Evolutionary conservation across 2,329 filamentous ascomycete species (phyloP).

Genomic region (Aspergillus jensenii): DNA sequence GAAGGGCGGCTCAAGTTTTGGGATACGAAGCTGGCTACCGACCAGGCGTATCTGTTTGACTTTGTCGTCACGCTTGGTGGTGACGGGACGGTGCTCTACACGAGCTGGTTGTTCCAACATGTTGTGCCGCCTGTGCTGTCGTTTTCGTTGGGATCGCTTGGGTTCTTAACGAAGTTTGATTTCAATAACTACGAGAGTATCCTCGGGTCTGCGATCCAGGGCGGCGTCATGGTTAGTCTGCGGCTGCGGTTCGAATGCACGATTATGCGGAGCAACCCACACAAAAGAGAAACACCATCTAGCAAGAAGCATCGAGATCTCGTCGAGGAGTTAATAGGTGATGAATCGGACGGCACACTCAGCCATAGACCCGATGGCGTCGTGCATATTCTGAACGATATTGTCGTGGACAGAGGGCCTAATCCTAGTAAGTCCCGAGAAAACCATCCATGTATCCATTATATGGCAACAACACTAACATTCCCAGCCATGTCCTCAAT

Average conservation of each 20-base stretch:
- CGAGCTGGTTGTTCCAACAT: slow-evolving; percentile 94
- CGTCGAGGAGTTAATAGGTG: slow-evolving; percentile 85
- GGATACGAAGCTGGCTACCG: slow-evolving; percentile 74
- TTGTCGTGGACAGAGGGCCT: slow-evolving; percentile 92
- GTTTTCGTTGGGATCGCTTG: slow-evolving; percentile 86
- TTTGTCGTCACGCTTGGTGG: slow-evolving; percentile 90
- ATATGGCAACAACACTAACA: neutral
- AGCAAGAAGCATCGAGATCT: slow-evolving; percentile 60
- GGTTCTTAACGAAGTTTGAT: slow-evolving; percentile 96
- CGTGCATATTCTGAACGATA: slow-evolving; percentile 90
- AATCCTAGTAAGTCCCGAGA: slow-evolving; percentile 71
- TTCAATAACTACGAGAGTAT: slow-evolving; percentile 72
- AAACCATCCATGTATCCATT: neutral
- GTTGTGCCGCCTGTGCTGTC: slow-evolving; percentile 92
- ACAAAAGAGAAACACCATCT: slow-evolving; percentile 26
- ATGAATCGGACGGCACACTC: slow-evolving; percentile 77
- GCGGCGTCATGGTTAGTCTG: slow-evolving; percentile 86
- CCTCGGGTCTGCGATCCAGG: slow-evolving; percentile 69
- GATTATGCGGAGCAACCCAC: slow-evolving; percentile 68
- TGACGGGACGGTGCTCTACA: slow-evolving; percentile 95
- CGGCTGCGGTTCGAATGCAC: slow-evolving; percentile 89
- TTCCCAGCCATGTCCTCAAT: slow-evolving; percentile 80
- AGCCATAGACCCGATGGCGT: slow-evolving; percentile 84
- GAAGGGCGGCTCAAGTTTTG: slow-evolving; percentile 72
- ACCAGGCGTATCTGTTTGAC: slow-evolving; percentile 83